A percentile compares a stretch with the other conserved stretches of the same genome.
These are phyloP conservation scores for Vigna trinervia DNA, from an alignment of 306 rosid species.

Conservation along the genomic window DNA sequence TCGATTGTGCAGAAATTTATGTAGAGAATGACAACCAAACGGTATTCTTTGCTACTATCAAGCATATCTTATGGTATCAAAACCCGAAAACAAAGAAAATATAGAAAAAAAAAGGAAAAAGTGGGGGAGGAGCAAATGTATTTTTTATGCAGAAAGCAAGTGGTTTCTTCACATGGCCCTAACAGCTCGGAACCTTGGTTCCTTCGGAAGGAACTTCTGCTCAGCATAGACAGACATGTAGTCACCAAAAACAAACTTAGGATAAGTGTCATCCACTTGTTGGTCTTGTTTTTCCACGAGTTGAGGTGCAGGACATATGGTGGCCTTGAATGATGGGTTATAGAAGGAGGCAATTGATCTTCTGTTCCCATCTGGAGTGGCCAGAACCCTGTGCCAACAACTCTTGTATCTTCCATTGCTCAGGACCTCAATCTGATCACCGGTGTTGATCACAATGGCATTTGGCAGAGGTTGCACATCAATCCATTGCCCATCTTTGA, in stretches of 20 bases:
- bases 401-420: conserved; percentile 95
- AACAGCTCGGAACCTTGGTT: conserved; percentile 87
- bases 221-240: conserved; percentile 86
- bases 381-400: conserved; percentile 90
- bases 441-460: conserved; percentile 91
- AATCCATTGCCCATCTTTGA: conserved; percentile 90
- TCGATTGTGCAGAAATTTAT: conserved; percentile 41
- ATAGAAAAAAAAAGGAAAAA: neutral
- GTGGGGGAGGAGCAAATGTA: conserved; percentile 7
- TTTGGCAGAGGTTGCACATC: conserved; percentile 85
- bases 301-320: conserved; percentile 82
- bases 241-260: conserved; percentile 89
- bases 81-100: conserved; percentile 18
- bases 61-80: conserved; percentile 39
- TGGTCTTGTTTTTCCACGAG: conserved; percentile 58
- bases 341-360: conserved; percentile 94
- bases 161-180: conserved; percentile 55
- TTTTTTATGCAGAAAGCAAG: conserved; percentile 30
- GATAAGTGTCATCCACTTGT: conserved; percentile 64
- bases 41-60: conserved; percentile 47
- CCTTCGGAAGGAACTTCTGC: conserved; percentile 94
- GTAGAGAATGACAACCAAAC: conserved; percentile 54
- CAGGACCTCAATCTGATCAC: conserved; percentile 98
- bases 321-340: conserved; percentile 86
- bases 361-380: conserved; percentile 65